Evolutionary conservation across 129 eudicot genomes (phyloP), one percentile per base, ranked within the genome.

Genomic region (Sambucus nigra): DNA sequence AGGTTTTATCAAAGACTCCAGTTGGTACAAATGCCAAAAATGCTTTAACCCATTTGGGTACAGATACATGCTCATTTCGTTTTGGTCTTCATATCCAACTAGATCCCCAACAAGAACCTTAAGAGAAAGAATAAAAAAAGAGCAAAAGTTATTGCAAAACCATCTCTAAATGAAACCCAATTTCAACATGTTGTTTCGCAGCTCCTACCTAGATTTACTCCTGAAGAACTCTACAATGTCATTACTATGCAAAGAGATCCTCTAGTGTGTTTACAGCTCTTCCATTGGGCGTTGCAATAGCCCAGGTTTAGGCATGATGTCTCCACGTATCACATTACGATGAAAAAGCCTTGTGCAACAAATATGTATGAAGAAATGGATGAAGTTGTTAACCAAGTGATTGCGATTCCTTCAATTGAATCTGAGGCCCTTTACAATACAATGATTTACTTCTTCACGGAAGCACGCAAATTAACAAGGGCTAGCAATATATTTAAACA

Each of bases 311-410:
- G 71, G 38, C 96, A 86, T 40, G 59, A 61, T 61, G 84, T 57
- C 14, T 64, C 58, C 7, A 82, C 96, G 0, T 92, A 42, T 40
- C 94, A 86, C 35, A 35, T 82, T 39, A 80, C 91, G 0, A 75
- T 92, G 21, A 80, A 77, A 47, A 86, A 80, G 70, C 99, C 86
- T 44, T 94, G 99, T 21, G 75, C 67, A 2, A 87, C 87, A 0
- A 66, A 69, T 51, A 79, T 92, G 96, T 79, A 82, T 11, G 67
- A 82, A 20, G 96, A 92, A 52, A 86, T 92, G 94, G 95, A 92
- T 63, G 51, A 15, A 14, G 47, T 92, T 23, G 83, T 80, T 22
- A 68, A 67, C 51, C 73, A 86, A 67, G 78, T 82, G 28, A 74
- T 86, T 40, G 80, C 67, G 13, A 50, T 74, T 70, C 87, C 75